phyloP scores from a whole-genome alignment of 768 basidiomycete genomes.

The Russula ochroleuca region DNA sequence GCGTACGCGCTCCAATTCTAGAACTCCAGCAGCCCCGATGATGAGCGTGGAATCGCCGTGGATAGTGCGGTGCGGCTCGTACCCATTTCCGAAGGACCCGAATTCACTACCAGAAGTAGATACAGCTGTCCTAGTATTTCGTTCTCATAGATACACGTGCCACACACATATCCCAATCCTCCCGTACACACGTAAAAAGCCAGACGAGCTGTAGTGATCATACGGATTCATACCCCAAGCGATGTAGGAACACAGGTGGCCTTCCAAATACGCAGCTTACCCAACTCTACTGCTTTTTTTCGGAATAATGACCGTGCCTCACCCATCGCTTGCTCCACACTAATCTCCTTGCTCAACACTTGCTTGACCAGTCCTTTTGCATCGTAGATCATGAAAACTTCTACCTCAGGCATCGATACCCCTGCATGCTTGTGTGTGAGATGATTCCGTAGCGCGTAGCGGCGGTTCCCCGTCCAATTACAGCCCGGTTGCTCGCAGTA shows the following conservation, averaged over 20 bases:
- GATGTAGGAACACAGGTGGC: neutral
- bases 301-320: neutral
- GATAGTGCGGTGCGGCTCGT: neutral
- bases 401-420: too few relatives aligned
- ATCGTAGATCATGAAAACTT: too few relatives aligned
- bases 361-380: too few relatives aligned
- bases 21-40: neutral
- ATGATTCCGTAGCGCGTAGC: neutral
- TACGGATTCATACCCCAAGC: neutral
- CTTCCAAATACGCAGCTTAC: neutral
- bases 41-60: too few relatives aligned
- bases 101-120: neutral
- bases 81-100: too few relatives aligned
- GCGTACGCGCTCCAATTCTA: neutral
- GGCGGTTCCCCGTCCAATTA: neutral
- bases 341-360: too few relatives aligned
- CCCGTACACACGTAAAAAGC: neutral
- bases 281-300: neutral
- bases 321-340: too few relatives aligned
- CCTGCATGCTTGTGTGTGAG: too few relatives aligned
- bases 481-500: constrained; percentile 1
- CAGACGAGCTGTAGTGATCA: neutral
- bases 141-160: neutral
- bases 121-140: neutral
- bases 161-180: neutral